Conservation (phyloP, 1,284 basidiomycete species). For the Gymnopus androsaceus region DNA sequence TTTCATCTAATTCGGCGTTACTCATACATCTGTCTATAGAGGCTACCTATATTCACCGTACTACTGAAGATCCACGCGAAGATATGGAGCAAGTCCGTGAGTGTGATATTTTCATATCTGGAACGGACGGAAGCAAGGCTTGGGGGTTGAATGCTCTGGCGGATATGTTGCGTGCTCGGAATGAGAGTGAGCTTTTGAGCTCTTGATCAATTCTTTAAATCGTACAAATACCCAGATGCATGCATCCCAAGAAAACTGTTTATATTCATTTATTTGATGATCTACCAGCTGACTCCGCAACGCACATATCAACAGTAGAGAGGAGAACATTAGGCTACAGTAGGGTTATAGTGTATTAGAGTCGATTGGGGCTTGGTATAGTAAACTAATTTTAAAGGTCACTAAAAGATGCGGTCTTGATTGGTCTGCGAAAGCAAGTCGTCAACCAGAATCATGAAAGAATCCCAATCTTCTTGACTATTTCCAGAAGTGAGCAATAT, state of each 20-base stretch:
- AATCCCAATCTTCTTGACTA: slow-evolving; percentile 9
- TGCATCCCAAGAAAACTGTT: too few relatives aligned
- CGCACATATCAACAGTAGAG: too few relatives aligned
- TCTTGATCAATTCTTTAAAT: too few relatives aligned
- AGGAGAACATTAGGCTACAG: too few relatives aligned
- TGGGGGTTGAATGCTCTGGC: slow-evolving; percentile 10
- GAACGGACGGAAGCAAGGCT: slow-evolving; percentile 11
- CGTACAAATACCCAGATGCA: too few relatives aligned
- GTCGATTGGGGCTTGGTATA: too few relatives aligned
- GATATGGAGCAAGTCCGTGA: slow-evolving; percentile 23
- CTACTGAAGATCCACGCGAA: slow-evolving; percentile 25
- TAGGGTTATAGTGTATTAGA: too few relatives aligned
- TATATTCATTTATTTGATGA: too few relatives aligned
- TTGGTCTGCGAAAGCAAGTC: slow-evolving; percentile 3
- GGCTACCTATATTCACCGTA: slow-evolving; percentile 25
- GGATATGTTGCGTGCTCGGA: slow-evolving; percentile 9
- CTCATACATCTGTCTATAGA: slow-evolving; percentile 11
- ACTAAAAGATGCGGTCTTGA: too few relatives aligned
- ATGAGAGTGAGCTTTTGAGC: too few relatives aligned
- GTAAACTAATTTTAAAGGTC: too few relatives aligned
- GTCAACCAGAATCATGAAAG: slow-evolving; percentile 6
- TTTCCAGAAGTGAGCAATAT: neutral
- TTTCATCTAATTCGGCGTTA: neutral
- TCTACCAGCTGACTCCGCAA: too few relatives aligned
- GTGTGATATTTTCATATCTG: slow-evolving; percentile 24